Evolutionary conservation across 2,329 filamentous ascomycete genomes (phyloP).

Genomic region (Talaromyces funiculosus): DNA sequence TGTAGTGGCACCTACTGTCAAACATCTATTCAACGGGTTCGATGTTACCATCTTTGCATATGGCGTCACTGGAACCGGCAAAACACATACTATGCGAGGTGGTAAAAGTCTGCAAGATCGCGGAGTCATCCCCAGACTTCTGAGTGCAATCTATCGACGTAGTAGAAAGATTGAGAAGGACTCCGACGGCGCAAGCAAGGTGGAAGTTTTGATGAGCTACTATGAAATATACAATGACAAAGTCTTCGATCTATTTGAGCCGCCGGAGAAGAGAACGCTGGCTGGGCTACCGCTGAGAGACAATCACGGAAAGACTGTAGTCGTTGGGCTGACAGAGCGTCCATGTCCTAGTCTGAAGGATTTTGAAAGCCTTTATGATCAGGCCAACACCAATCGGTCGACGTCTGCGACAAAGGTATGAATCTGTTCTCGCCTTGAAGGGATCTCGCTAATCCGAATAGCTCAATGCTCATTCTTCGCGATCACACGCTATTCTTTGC

Average conservation of each 20-base stretch:
- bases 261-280: slow-evolving; percentile 77
- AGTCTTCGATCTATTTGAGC: slow-evolving; percentile 83
- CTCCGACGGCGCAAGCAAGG: slow-evolving; percentile 60
- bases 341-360: slow-evolving; percentile 80
- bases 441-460: slow-evolving; percentile 25
- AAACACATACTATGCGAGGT: slow-evolving; percentile 94
- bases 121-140: slow-evolving; percentile 77
- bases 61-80: slow-evolving; percentile 86
- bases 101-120: slow-evolving; percentile 79
- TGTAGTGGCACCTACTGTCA: slow-evolving; percentile 79
- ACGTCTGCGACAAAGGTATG: slow-evolving; percentile 75
- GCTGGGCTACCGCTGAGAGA: slow-evolving; percentile 77
- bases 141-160: slow-evolving; percentile 79
- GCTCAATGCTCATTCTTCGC: slow-evolving; percentile 83
- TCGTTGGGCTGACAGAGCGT: slow-evolving; percentile 78
- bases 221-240: slow-evolving; percentile 98
- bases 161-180: slow-evolving; percentile 83
- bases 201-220: slow-evolving; percentile 75
- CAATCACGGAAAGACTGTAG: slow-evolving; percentile 78
- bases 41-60: slow-evolving; percentile 90
- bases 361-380: slow-evolving; percentile 83
- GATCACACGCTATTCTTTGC: slow-evolving; percentile 84
- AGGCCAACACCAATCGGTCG: slow-evolving; percentile 83
- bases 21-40: slow-evolving; percentile 78
- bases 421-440: neutral